These are phyloP conservation scores for Podaxis sp. DNA, from an alignment of 768 basidiomycete genomes.

Conservation along the genomic window DNA sequence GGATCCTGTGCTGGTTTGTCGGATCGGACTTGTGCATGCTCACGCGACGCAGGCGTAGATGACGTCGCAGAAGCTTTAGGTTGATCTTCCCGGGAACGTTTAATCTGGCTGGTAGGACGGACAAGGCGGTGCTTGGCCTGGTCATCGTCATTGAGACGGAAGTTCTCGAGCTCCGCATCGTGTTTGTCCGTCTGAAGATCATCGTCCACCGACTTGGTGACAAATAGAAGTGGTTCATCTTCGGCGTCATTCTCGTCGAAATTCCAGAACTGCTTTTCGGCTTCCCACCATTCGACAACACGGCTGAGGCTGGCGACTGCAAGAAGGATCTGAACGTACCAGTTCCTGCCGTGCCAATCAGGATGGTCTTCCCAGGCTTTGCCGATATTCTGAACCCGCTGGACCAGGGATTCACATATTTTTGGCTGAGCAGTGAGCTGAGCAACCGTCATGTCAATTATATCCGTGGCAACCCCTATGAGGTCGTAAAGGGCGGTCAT, in stretches of 20 bases:
- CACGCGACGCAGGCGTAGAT: conserved; percentile 27
- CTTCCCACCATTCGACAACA: conserved; percentile 99
- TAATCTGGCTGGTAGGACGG: conserved; percentile 46
- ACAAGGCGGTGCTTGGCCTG: conserved; percentile 46
- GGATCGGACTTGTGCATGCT: conserved; percentile 32
- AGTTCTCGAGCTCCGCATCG: conserved; percentile 37
- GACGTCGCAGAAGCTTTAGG: conserved; percentile 39
- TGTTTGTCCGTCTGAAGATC: conserved; percentile 30
- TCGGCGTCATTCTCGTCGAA: conserved; percentile 92
- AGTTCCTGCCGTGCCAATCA: conserved; percentile 95
- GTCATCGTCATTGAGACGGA: conserved; percentile 50
- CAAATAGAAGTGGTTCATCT: conserved; percentile 88
- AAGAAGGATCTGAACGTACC: conserved; percentile 96
- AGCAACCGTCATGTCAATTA: conserved; percentile 83
- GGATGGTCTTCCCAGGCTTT: conserved; percentile 97
- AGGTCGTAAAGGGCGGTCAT: conserved; percentile 88
- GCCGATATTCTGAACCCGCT: conserved; percentile 87
- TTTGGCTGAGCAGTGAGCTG: conserved; percentile 86
- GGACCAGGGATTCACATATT: conserved; percentile 80
- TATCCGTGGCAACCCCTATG: conserved; percentile 90
- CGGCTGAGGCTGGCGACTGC: conserved; percentile 94
- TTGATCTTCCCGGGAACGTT: conserved; percentile 53
- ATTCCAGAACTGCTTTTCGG: conserved; percentile 99
- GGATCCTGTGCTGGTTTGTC: conserved; percentile 46
- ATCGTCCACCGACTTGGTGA: conserved; percentile 84